A percentile compares a stretch with the other conserved stretches of the same genome.
Conservation (phyloP, 106 monocot genomes). For the Ottelia alismoides region DNA sequence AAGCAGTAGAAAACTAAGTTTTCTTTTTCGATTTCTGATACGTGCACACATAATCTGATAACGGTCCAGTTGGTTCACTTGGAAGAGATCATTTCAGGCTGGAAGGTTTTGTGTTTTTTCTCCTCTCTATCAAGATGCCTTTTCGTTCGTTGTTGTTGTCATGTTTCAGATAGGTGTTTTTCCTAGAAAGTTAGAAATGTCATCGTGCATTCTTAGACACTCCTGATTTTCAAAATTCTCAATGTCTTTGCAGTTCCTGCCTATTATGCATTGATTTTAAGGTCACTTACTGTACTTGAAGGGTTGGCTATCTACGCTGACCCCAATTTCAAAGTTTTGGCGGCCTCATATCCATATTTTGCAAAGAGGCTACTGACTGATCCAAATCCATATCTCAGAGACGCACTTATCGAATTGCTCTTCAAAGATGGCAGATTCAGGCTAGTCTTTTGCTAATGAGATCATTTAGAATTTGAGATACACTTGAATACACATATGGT, state of each 20-base stretch:
- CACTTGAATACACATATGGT: not conserved
- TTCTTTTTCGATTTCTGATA: no score
- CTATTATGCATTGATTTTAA: constrained; percentile 95
- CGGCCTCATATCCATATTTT: constrained; percentile 99
- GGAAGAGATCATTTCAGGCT: no score
- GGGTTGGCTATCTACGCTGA: constrained; percentile 93
- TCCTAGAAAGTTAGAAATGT: no score
- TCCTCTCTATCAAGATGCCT: no score
- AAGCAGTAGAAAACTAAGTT: no score
- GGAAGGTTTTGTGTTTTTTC: no score
- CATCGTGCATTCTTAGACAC: no score
- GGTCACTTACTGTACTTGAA: constrained; percentile 97
- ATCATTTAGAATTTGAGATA: not conserved
- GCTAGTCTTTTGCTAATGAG: constrained; percentile 31
- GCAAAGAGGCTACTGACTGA: constrained; percentile 98
- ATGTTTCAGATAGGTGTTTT: no score
- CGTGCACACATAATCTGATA: no score
- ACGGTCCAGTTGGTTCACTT: no score
- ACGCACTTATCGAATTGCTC: constrained; percentile 89
- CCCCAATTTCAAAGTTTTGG: constrained; percentile 97
- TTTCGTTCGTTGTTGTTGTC: no score
- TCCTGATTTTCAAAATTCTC: no score
- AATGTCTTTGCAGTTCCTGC: constrained; percentile 66
- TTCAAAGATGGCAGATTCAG: constrained; percentile 99
- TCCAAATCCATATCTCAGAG: constrained; percentile 99